Base-by-base conservation (phyloP, 78 protist species). In the Cyanophora paradoxa region DNA sequence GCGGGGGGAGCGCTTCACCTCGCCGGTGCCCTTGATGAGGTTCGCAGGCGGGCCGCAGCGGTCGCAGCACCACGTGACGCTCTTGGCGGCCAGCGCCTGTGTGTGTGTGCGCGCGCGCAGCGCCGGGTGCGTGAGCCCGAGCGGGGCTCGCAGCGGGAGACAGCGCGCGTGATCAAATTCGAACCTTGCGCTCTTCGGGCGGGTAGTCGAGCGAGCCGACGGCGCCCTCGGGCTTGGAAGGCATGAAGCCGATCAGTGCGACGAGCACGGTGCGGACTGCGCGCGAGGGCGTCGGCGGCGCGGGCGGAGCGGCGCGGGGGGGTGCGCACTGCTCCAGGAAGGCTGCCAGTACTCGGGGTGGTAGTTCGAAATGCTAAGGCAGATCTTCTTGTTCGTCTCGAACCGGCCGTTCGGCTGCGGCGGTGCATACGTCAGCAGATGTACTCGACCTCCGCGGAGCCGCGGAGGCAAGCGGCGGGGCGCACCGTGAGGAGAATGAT, bases 311-410 rank as follows among this genome's bases (percentile, higher is more conserved):
- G 24, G 19, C 1, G 6, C 3, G 20, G 31, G 59, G n/a, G 17
- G 8, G 58, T 24, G 56, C 86, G 14, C 57, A 78, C 88, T 85
- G 69, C 89, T 75, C 98, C 98, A 95, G 19, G 89, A 28, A 0
- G 97, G 96, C 37, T 82, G 88, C 98, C 98, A 95, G n/a, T 37
- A 63, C 63, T 95, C 98, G 3, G 93, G 96, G 76, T 95, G 98
- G 59, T 93, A 87, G 14, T 83, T 86, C 0, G 93, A 72, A 36
- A 87, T 76, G 54, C 81, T 71, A 22, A 95, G 72, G 64, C 98
- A 95, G 31, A 95, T 90, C 67, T 91, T 91, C 37, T 76, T 82
- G 75, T 68, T 78, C 3, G 69, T 79, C 69, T 91, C 86, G 46
- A 92, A 95, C 28, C 98, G 58, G 7, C 97, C 97, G 52, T 82